Evolutionary conservation across 768 basidiomycete species (phyloP).

Genomic region (Lentinula boryana): DNA sequence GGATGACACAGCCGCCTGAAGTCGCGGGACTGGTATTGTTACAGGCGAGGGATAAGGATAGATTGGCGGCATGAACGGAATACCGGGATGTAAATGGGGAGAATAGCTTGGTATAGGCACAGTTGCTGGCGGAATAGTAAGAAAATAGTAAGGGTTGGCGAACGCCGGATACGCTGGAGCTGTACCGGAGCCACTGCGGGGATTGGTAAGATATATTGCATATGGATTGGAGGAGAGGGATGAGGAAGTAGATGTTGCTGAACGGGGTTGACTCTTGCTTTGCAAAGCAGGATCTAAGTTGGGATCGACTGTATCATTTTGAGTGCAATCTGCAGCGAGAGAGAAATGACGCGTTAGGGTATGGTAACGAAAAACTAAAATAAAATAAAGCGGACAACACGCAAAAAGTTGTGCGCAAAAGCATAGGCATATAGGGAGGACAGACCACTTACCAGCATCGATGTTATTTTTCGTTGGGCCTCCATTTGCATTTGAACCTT

Average conservation of each 20-base stretch:
- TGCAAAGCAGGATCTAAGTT: not conserved
- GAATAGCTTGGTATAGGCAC: not conserved
- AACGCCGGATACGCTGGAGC: constrained; percentile 32
- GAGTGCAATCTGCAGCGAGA: not conserved
- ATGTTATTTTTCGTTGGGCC: not conserved
- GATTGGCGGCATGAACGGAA: constrained; percentile 2
- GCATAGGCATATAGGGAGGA: too few species aligned
- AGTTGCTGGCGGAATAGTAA: not conserved
- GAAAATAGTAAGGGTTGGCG: constrained; percentile 18
- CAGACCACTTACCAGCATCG: not conserved
- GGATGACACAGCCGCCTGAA: constrained; percentile 16
- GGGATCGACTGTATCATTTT: not conserved
- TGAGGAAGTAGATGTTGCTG: constrained; percentile 13
- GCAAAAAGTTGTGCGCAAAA: too few species aligned
- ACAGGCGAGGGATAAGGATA: not conserved
- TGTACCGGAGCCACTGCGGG: constrained; percentile 21
- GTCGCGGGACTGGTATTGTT: constrained; percentile 19
- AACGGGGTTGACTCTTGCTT: not conserved
- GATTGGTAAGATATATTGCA: constrained; percentile 6
- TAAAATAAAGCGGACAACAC: not conserved
- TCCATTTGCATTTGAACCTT: not conserved
- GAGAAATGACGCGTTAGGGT: not conserved
- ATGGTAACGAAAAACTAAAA: not conserved
- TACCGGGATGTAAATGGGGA: not conserved
- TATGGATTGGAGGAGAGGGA: constrained; percentile 14